Percentiles rank a stretch among this genome's conserved stretches.
Evolutionary conservation across 208 protist species (phyloP).

Genomic region (Porcisia hertigi): DNA sequence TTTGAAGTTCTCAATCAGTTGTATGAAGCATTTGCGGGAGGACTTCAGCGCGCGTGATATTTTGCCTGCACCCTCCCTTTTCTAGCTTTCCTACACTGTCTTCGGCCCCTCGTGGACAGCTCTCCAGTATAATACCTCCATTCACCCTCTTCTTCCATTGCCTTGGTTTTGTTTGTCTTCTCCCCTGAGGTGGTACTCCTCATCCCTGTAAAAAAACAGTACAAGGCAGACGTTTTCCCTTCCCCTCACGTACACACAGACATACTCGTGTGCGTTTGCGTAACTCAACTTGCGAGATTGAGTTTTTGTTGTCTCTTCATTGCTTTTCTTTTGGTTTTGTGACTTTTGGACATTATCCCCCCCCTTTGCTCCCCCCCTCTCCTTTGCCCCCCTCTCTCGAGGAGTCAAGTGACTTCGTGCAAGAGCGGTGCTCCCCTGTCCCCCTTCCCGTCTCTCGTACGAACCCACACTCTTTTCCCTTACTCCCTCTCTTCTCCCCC

Average conservation of each 20-base stretch:
- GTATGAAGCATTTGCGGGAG: not conserved
- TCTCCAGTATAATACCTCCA: not conserved
- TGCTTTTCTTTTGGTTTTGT: not conserved
- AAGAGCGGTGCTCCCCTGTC: not conserved
- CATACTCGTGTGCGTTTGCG: not conserved
- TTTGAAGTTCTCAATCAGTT: not conserved
- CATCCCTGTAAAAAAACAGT: not conserved
- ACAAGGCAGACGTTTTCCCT: not conserved
- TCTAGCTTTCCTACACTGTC: not conserved
- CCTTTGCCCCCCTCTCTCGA: too few relatives aligned
- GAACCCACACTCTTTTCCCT: not conserved
- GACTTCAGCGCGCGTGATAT: not conserved
- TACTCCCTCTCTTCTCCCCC: not conserved
- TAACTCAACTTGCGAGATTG: not conserved
- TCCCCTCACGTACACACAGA: not conserved
- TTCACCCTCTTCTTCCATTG: not conserved
- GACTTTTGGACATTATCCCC: too few relatives aligned
- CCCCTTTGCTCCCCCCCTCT: not conserved
- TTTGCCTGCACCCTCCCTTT: not conserved
- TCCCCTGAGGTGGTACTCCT: not conserved
- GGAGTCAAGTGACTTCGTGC: not conserved
- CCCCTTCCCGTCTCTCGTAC: not conserved
- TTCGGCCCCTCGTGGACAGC: not conserved
- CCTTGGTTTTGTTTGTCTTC: not conserved
- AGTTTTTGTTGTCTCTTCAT: not conserved